Conservation (phyloP, 2,329 filamentous ascomycete genomes). For the Bipolaris bicolor region DNA sequence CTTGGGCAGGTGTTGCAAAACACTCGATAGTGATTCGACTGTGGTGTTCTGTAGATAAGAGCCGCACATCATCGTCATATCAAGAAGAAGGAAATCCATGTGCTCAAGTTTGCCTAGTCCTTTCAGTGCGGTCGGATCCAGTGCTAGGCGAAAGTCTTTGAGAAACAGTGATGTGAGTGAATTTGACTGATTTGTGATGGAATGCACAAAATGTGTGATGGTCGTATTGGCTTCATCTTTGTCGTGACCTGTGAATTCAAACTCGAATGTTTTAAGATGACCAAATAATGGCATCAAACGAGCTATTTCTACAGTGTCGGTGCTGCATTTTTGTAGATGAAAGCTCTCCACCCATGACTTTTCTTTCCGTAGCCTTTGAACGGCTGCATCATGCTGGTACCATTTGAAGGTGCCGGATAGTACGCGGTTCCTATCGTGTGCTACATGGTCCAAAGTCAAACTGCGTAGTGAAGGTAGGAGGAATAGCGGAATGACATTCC, state of each 20-base stretch:
- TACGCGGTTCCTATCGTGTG: not conserved
- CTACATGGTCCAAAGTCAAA: slow-evolving; percentile 2
- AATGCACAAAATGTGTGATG: not conserved
- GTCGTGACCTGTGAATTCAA: not conserved
- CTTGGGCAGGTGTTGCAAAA: slow-evolving; percentile 6
- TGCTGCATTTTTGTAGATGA: not conserved
- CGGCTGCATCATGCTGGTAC: not conserved
- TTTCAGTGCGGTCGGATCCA: not conserved
- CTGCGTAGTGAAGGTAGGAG: slow-evolving; percentile 6
- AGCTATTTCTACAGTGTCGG: not conserved
- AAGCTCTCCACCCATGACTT: slow-evolving; percentile 9
- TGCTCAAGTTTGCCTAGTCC: not conserved
- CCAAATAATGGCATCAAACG: not conserved
- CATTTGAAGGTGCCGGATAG: not conserved
- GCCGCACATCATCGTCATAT: not conserved
- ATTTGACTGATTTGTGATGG: not conserved
- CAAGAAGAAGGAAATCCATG: not conserved
- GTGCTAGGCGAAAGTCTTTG: not conserved
- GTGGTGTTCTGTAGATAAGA: not conserved
- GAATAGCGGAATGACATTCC: slow-evolving; percentile 7
- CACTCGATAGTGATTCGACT: not conserved
- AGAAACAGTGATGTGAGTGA: slow-evolving; percentile 5
- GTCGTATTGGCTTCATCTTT: not conserved
- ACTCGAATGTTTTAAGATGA: slow-evolving; percentile 4
- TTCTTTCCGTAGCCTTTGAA: slow-evolving; percentile 1